Percentiles rank a stretch among this genome's conserved stretches.
Evolutionary conservation across 2,329 filamentous ascomycete species (phyloP).

Genomic region (Chaetomium olivaceum): DNA sequence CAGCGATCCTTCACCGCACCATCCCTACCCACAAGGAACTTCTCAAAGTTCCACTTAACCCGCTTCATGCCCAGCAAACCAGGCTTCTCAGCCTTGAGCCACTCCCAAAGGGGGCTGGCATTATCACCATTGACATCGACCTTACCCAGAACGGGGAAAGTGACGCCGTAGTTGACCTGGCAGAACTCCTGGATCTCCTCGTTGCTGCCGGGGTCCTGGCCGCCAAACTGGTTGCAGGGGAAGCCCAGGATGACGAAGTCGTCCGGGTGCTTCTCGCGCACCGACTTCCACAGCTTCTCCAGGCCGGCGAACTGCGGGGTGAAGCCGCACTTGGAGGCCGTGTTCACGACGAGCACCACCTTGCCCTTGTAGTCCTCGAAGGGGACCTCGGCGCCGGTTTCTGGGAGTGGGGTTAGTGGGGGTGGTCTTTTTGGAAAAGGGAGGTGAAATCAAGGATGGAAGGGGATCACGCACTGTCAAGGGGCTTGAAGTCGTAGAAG

Average conservation of each 20-base stretch:
- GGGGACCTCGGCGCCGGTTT: conserved; percentile 71
- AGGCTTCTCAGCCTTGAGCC: conserved; percentile 70
- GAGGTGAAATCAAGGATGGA: not conserved
- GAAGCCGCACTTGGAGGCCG: conserved; percentile 97
- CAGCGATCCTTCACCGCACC: conserved; percentile 83
- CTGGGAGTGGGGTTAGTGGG: conserved; percentile 43
- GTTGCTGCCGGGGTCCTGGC: conserved; percentile 82
- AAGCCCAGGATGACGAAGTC: conserved; percentile 90
- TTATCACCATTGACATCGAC: conserved; percentile 88
- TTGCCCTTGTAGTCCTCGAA: conserved; percentile 79
- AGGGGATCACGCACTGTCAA: conserved; percentile 64
- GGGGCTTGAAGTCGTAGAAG: conserved; percentile 83
- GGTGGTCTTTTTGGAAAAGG: conserved; percentile 3
- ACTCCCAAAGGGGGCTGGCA: conserved; percentile 78
- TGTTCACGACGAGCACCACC: conserved; percentile 95
- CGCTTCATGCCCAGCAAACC: conserved; percentile 85
- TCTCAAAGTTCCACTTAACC: conserved; percentile 99
- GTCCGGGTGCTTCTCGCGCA: conserved; percentile 68
- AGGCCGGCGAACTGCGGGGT: conserved; percentile 92
- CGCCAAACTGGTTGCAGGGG: conserved; percentile 96
- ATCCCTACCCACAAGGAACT: conserved; percentile 87
- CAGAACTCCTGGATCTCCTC: conserved; percentile 84
- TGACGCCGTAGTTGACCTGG: conserved; percentile 91
- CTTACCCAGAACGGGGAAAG: conserved; percentile 89
- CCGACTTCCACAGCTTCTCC: conserved; percentile 81